phyloP scores from a whole-genome alignment of 169 alveolate genomes.

The Ichthyophthirius multifiliis region DNA sequence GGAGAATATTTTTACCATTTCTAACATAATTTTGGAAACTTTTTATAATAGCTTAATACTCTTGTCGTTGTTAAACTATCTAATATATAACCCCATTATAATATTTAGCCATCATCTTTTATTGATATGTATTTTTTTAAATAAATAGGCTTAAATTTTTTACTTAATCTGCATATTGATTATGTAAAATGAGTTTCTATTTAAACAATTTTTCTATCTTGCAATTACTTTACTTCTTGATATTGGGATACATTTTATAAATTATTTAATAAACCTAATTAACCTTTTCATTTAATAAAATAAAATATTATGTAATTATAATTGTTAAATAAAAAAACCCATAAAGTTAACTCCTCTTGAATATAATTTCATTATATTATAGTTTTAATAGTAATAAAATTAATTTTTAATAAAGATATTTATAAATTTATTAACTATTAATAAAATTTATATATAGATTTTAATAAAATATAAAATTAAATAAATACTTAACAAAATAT shows the following conservation, averaged over 20 bases:
- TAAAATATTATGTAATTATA: neutral
- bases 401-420: too few species aligned
- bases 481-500: too few species aligned
- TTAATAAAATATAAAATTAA: too few species aligned
- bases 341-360: constrained; percentile 46
- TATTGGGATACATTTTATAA: neutral
- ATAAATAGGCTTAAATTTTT: too few species aligned
- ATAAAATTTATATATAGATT: too few species aligned
- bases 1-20: constrained; percentile 36
- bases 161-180: constrained; percentile 15
- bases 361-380: constrained; percentile 22
- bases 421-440: too few species aligned
- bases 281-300: neutral
- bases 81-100: constrained; percentile 42
- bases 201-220: constrained; percentile 1
- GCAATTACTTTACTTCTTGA: neutral
- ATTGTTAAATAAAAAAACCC: neutral
- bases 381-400: too few species aligned
- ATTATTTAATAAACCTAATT: constrained; percentile 19
- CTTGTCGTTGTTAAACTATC: constrained; percentile 37
- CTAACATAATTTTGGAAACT: constrained; percentile 9
- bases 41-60: constrained; percentile 26
- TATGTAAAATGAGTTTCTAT: constrained; percentile 31
- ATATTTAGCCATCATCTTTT: constrained; percentile 26
- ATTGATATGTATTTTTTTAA: neutral